Evolutionary conservation across 371 early-diverging fungal species (phyloP).

Genomic region (Haplosporangium sp.): DNA sequence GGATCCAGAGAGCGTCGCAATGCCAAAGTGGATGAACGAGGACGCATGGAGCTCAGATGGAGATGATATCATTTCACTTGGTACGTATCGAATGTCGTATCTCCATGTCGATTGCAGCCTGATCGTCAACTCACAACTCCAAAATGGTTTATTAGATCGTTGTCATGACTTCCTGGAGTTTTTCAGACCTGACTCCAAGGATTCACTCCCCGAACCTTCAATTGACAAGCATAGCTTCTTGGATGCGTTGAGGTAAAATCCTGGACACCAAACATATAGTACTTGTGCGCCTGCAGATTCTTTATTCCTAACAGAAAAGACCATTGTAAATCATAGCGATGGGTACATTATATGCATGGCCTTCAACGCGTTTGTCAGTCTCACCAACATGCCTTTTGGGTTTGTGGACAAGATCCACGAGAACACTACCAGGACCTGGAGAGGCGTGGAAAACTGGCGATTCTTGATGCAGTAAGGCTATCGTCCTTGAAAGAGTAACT

Average conservation of each 20-base stretch:
- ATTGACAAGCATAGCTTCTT: conserved; percentile 24
- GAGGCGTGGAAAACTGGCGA: conserved; percentile 70
- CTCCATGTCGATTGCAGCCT: not conserved
- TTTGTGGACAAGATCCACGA: conserved; percentile 68
- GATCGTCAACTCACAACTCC: no score
- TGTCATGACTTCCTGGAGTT: conserved; percentile 51
- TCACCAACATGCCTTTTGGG: conserved; percentile 71
- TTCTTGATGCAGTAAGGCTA: conserved; percentile 70
- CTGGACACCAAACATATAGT: not conserved
- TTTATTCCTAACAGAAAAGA: not conserved
- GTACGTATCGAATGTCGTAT: conserved; percentile 3
- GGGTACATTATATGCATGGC: conserved; percentile 67
- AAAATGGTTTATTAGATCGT: conserved; percentile 14
- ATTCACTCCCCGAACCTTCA: conserved; percentile 30
- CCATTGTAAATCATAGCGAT: conserved; percentile 50
- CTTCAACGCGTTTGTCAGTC: conserved; percentile 66
- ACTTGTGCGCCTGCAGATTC: not conserved
- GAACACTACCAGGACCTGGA: conserved; percentile 69
- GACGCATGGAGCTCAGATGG: conserved; percentile 17
- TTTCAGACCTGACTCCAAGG: conserved; percentile 29
- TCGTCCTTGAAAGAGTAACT: not conserved
- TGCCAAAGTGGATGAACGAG: conserved; percentile 42
- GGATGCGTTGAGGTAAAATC: conserved; percentile 30
- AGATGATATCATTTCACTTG: conserved; percentile 15
- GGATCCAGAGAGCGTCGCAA: not conserved